A percentile compares a stretch with the other conserved stretches of the same genome.
Conservation (phyloP, 345 rosid genomes). For the Noccaea bulbosa region DNA sequence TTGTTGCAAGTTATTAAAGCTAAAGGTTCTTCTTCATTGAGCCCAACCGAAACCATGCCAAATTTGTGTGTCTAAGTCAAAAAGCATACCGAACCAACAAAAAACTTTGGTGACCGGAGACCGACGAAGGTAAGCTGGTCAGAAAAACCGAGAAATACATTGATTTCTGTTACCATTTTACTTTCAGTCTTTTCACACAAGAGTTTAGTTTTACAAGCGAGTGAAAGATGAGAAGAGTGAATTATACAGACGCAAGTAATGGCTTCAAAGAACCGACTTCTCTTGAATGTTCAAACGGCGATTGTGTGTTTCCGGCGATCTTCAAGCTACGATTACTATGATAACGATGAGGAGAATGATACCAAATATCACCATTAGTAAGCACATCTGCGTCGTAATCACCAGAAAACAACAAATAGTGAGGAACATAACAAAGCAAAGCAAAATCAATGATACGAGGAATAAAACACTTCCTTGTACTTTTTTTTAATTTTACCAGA, state of each 20-base stretch:
- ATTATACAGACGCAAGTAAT: slow-evolving; percentile 29
- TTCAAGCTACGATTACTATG: slow-evolving; percentile 70
- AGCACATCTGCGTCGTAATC: slow-evolving; percentile 67
- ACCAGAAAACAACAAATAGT: background rate
- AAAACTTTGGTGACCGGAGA: background rate
- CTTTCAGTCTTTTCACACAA: background rate
- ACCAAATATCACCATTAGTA: slow-evolving; percentile 91
- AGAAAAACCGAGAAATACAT: background rate
- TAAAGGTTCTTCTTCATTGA: too few relatives aligned
- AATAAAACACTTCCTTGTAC: too few relatives aligned
- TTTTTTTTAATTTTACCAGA: slow-evolving; percentile 53
- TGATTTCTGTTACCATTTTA: background rate
- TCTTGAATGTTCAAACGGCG: slow-evolving; percentile 21
- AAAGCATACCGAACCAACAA: background rate
- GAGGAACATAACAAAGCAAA: slow-evolving; percentile 4
- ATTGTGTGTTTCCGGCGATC: slow-evolving; percentile 12
- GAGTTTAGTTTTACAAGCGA: slow-evolving; percentile 12
- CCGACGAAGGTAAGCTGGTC: background rate
- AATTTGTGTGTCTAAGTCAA: too few relatives aligned
- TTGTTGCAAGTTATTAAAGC: too few relatives aligned
- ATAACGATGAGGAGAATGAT: slow-evolving; percentile 80
- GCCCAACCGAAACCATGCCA: too few relatives aligned
- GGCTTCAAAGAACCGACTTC: slow-evolving; percentile 21
- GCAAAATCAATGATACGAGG: background rate
- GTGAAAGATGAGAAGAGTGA: slow-evolving; percentile 1